These are phyloP conservation scores for Talaromyces thailandensis DNA, from an alignment of 495 filamentous ascomycete genomes.

Conservation along the genomic window DNA sequence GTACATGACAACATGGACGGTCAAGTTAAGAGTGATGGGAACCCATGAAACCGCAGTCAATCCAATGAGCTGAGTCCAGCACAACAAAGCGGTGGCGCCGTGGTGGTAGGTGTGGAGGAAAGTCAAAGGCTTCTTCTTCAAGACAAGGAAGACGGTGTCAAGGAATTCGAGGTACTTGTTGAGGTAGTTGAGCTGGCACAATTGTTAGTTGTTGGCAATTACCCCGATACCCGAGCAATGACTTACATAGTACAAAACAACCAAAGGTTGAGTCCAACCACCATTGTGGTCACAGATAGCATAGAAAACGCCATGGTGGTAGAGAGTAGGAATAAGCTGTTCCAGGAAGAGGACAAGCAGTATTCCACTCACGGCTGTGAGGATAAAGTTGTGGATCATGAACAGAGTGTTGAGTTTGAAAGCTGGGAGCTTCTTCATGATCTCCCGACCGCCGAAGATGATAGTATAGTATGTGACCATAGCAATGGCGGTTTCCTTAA, in stretches of 20 bases:
- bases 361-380: constrained; percentile 52
- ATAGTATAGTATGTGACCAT: constrained; percentile 44
- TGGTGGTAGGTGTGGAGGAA: constrained; percentile 73
- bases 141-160: constrained; percentile 61
- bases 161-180: constrained; percentile 65
- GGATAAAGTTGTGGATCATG: constrained; percentile 61
- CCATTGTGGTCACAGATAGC: constrained; percentile 55
- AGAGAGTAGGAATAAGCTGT: constrained; percentile 53
- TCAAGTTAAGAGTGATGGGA: constrained; percentile 56
- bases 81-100: constrained; percentile 61
- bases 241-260: constrained; percentile 61
- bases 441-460: constrained; percentile 56
- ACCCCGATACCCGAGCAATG: neutral
- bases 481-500: constrained; percentile 29
- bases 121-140: constrained; percentile 71
- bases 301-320: constrained; percentile 52
- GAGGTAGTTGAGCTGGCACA: constrained; percentile 56
- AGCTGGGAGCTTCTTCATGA: constrained; percentile 52
- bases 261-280: constrained; percentile 58
- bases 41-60: constrained; percentile 62
- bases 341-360: constrained; percentile 57
- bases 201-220: constrained; percentile 13
- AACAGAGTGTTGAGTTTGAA: constrained; percentile 56
- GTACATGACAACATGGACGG: constrained; percentile 65
- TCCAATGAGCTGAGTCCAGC: constrained; percentile 64